Base-by-base conservation (phyloP, 2,329 filamentous ascomycete genomes). In the Setomelanomma holmii region DNA sequence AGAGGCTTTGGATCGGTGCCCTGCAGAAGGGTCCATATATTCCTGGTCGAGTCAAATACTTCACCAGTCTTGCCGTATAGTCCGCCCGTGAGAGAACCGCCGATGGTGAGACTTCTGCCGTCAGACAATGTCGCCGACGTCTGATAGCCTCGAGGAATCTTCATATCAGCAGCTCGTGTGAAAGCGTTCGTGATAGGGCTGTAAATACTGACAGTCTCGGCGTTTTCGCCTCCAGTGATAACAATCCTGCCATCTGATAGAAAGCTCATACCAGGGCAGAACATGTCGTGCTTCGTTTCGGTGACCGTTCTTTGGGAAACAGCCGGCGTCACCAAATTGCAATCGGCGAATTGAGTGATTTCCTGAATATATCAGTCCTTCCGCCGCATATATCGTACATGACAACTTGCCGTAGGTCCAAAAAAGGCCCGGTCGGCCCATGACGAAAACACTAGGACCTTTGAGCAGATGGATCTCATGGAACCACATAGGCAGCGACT, bases 71-170 rank as follows among this genome's bases (percentile, higher is more conserved):
- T 86, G 23, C 75, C 75, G 23, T 78, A 75, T 4, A 60, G 49
- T 0, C 74, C 78, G 23, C 83, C 84, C 14, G 14, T 4, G 3
- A 14, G 27, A 0, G 81, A 83, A 3, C 85, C 84, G n/a, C 85
- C 84, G 30, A 86, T 85, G 12, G 76, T 79, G 67, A 86, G 87
- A 22, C 86, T 76, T 0, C 77, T 73, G 3, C 84, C 84, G 51
- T 84, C 77, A 0, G 82, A 82, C 0, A 79, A 60, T 0, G 79
- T 83, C 0, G 78, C 72, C 0, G 80, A 78, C 0, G 82, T 69
- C 46, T 86, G 84, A 43, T 81, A 86, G 79, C 84, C 86, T 52
- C 86, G 84, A 4, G 82, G 81, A 27, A 84, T 74, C 59, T 84
- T 76, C 79, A 85, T 84, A 4, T 76, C 67, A 33, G 72, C 76